A percentile compares a stretch with the other conserved stretches of the same genome.
These are phyloP conservation scores for Yamadazyma olivae DNA, from an alignment of 805 yeast species.

Conservation along the genomic window DNA sequence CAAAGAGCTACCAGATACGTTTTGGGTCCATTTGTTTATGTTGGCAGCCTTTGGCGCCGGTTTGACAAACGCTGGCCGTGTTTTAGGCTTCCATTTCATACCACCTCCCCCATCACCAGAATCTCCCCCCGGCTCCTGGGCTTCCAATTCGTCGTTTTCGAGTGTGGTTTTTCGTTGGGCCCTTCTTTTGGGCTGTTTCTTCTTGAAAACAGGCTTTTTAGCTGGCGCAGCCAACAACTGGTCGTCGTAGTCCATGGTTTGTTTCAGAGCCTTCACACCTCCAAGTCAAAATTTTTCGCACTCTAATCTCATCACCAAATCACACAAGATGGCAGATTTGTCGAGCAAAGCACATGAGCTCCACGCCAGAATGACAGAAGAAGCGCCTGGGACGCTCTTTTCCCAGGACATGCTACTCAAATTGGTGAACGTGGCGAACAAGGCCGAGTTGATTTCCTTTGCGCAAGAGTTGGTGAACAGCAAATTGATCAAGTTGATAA, in stretches of 20 bases:
- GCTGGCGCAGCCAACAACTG: neutral
- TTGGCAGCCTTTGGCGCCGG: neutral
- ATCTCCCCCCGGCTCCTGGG: neutral
- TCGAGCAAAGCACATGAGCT: conserved; percentile 52
- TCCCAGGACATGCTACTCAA: conserved; percentile 67
- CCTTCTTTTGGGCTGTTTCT: conserved; percentile 4
- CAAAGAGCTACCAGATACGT: too few species aligned
- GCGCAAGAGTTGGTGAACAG: conserved; percentile 53
- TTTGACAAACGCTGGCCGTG: neutral
- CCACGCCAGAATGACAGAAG: conserved; percentile 61
- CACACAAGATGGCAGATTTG: conserved; percentile 2
- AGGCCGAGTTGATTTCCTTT: conserved; percentile 42
- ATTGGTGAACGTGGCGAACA: conserved; percentile 41
- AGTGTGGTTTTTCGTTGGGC: neutral
- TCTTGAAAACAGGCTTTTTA: conserved; percentile 5
- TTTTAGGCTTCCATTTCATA: neutral
- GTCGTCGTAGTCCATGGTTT: neutral
- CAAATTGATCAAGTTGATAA: conserved; percentile 66
- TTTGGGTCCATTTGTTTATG: conserved; percentile 5
- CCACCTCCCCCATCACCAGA: neutral
- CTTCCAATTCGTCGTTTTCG: neutral
- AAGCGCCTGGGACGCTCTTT: conserved; percentile 49
- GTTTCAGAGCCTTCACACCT: conserved; percentile 2
- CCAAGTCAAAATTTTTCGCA: neutral
- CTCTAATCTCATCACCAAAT: conserved; percentile 1